Base-by-base conservation (phyloP, 2,329 filamentous ascomycete genomes). In the Xylariaceae sp. region DNA sequence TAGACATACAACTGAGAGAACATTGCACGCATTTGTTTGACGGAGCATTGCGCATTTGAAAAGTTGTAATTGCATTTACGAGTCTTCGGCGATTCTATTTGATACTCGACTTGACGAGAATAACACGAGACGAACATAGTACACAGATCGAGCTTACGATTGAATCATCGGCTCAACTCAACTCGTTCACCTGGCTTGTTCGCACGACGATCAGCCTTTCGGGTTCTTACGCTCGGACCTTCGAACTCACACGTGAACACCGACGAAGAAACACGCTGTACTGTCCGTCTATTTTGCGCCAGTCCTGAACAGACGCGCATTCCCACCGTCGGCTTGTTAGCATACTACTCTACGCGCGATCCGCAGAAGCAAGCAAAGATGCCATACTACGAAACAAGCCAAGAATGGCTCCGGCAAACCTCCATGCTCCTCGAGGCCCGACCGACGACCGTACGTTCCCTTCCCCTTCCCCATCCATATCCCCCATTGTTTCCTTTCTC, bases 321-420 rank as follows among this genome's bases (percentile, higher is more conserved):
- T 15, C 39, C 6, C 51, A 23, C 30, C n/a, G 44, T 18, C 17
- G 17, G 17, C 17, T 18, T 17, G 17, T 17, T 17, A 17, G 17
- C 17, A 18, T 18, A 18, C 17, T 18, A 18, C 17, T 18, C 13
- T 45, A 11, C 13, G 13, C 13, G 39, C n/a, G 18, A 39, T 30
- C 5, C 23, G 23, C 3, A 9, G 13, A 47, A 9, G 44, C 45
- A n/a, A 13, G 7, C 68, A 77, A 67, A 59, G 4, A 96, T 96
- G 92, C 88, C 89, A 2, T 86, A 89, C 73, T 86, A 96, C 73
- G 78, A 82, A 55, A 92, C 90, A 59, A 89, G 89, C 75, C 88
- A 96, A 76, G 88, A 92, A 77, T 99, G 92, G 89, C 89, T 97
- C 66, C 86, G 88, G 69, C 89, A 97, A 75, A 96, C 93, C 11